phyloP scores from a whole-genome alignment of 768 basidiomycete species.

The Rossbeevera mucosa region DNA sequence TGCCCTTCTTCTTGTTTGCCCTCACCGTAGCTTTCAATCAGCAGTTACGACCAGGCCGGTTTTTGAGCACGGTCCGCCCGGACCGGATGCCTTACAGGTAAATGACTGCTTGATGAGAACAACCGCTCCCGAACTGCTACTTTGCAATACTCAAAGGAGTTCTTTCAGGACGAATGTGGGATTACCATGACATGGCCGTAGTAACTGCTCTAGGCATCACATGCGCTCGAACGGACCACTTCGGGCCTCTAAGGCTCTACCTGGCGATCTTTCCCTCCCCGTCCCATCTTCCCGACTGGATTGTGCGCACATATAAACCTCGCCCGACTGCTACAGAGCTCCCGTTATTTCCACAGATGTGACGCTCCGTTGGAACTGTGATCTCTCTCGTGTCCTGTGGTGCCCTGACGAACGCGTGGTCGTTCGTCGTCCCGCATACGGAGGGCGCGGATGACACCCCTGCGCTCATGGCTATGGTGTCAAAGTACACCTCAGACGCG shows the following conservation, averaged over 20 bases:
- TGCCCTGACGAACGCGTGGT: conserved; percentile 35
- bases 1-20: no score
- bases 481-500: conserved; percentile 37
- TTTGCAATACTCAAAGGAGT: not conserved
- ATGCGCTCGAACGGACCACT: not conserved
- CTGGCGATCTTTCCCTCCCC: not conserved
- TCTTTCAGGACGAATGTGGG: not conserved
- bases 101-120: not conserved
- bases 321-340: not conserved
- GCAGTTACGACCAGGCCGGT: no score
- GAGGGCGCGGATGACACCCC: conserved; percentile 50
- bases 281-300: not conserved
- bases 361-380: not conserved
- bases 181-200: conserved; percentile 27
- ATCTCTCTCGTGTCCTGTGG: conserved; percentile 17
- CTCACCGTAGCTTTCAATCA: no score
- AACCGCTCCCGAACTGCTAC: not conserved
- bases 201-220: not conserved
- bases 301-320: not conserved
- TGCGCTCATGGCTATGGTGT: conserved; percentile 40
- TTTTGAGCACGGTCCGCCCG: not conserved
- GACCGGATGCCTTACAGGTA: no score
- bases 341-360: not conserved
- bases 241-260: not conserved
- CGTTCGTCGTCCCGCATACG: conserved; percentile 47